Conservation (phyloP, 2,329 filamentous ascomycete genomes). For the Tolypocladium tundrense region DNA sequence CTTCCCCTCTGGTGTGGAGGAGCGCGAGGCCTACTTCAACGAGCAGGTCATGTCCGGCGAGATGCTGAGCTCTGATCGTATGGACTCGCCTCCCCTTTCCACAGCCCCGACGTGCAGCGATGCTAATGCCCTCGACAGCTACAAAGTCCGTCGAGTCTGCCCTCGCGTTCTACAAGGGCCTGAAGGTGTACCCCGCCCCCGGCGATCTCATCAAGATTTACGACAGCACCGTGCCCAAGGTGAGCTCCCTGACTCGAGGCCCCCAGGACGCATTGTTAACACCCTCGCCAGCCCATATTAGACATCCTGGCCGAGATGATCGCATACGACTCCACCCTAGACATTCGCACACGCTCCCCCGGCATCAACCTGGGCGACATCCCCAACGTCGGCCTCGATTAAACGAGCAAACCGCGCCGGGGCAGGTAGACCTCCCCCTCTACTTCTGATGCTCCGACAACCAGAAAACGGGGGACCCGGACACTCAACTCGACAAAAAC, state of each 20-base stretch:
- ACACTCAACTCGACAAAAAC: background rate
- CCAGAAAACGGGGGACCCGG: background rate
- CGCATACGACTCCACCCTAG: slow-evolving; percentile 69
- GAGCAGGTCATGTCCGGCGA: slow-evolving; percentile 87
- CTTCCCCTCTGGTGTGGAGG: slow-evolving; percentile 81
- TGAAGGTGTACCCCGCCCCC: slow-evolving; percentile 96
- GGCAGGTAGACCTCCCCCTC: background rate
- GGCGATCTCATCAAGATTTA: slow-evolving; percentile 92
- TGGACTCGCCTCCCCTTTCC: slow-evolving; percentile 18
- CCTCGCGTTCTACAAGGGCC: slow-evolving; percentile 92
- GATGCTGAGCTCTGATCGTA: slow-evolving; percentile 72
- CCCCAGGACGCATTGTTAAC: background rate
- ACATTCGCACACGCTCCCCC: slow-evolving; percentile 38
- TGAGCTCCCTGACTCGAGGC: slow-evolving; percentile 20
- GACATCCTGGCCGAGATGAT: slow-evolving; percentile 98
- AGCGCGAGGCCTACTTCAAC: slow-evolving; percentile 95
- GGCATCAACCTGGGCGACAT: slow-evolving; percentile 36
- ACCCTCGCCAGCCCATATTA: slow-evolving; percentile 59
- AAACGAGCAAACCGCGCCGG: slow-evolving; percentile 12
- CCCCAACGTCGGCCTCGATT: slow-evolving; percentile 44
- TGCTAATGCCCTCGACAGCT: slow-evolving; percentile 30
- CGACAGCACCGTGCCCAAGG: slow-evolving; percentile 97
- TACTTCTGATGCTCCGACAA: background rate
- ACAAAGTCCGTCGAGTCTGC: slow-evolving; percentile 70
- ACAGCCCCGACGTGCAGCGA: background rate